Conservation (phyloP, 345 rosid genomes). For the Brassica rapa region DNA sequence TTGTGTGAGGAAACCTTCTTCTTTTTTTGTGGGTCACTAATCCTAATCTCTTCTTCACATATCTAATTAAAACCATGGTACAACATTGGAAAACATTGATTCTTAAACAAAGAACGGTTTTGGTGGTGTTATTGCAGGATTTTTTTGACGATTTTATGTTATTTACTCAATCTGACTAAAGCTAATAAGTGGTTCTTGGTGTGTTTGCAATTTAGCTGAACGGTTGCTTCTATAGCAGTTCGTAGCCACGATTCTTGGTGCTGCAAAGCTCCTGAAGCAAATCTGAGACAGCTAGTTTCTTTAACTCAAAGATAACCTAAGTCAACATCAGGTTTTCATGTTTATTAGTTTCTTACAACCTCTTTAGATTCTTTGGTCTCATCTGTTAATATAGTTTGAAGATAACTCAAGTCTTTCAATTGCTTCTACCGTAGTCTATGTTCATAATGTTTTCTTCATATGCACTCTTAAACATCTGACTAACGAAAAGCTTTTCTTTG, state of each 20-base stretch:
- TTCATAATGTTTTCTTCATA: slow-evolving; percentile 9
- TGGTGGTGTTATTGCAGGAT: too few species aligned
- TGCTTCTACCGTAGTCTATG: not conserved
- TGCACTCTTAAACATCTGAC: not conserved
- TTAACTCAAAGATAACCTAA: not conserved
- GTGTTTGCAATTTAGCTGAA: slow-evolving; percentile 47
- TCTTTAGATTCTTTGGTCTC: not conserved
- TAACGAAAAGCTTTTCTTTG: not conserved
- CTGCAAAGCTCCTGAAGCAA: slow-evolving; percentile 55
- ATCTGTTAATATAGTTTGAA: slow-evolving; percentile 2
- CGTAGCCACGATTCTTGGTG: slow-evolving; percentile 74
- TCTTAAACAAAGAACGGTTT: too few species aligned
- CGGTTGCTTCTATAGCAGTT: slow-evolving; percentile 56
- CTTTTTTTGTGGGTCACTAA: too few species aligned
- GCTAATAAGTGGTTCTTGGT: not conserved
- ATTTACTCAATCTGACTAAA: not conserved
- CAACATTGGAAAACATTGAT: too few species aligned
- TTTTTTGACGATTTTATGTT: not conserved
- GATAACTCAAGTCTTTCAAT: not conserved
- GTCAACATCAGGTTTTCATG: not conserved
- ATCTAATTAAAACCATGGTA: too few species aligned
- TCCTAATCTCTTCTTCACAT: too few species aligned
- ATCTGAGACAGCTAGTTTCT: slow-evolving; percentile 44
- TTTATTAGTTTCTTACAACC: not conserved
- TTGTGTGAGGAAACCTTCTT: too few species aligned